Percentiles rank a stretch among this genome's conserved stretches.
Conservation (phyloP, 2,329 filamentous ascomycete species). For the Fusarium brevicatenulatum region DNA sequence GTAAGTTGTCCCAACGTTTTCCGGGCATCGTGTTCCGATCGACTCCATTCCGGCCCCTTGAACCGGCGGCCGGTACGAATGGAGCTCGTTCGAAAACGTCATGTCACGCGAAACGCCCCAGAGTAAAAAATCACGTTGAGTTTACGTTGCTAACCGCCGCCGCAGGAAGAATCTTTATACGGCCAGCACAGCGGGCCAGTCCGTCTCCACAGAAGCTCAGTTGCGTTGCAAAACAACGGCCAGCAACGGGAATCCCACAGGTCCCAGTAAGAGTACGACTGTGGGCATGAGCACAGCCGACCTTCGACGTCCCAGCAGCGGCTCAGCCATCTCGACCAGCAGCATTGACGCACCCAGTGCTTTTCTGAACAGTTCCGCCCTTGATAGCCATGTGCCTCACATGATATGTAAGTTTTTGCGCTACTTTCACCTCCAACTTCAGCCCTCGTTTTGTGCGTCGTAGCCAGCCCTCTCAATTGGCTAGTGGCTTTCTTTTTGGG, state of each 20-base stretch:
- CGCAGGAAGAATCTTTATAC: conserved; percentile 58
- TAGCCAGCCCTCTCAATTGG: conserved; percentile 30
- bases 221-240: conserved; percentile 53
- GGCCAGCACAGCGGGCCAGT: conserved; percentile 50
- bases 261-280: conserved; percentile 11
- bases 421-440: conserved; percentile 15
- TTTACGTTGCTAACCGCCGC: conserved; percentile 40
- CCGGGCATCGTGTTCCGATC: conserved; percentile 16
- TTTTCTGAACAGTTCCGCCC: conserved; percentile 43
- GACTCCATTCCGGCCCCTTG: conserved; percentile 10
- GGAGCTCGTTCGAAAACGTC: conserved; percentile 24
- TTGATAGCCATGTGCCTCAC: conserved; percentile 59
- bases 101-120: conserved; percentile 26
- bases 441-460: conserved; percentile 33
- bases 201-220: conserved; percentile 57
- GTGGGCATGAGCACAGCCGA: conserved; percentile 48
- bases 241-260: conserved; percentile 37
- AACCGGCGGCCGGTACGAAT: conserved; percentile 6
- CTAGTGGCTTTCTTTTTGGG: conserved; percentile 31
- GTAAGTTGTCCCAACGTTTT: conserved; percentile 62
- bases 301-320: conserved; percentile 52
- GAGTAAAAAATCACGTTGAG: background rate
- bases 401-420: conserved; percentile 58
- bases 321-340: conserved; percentile 48
- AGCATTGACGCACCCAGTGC: conserved; percentile 44